phyloP scores from a whole-genome alignment of 1,284 basidiomycete genomes.

The Cryptococcus sp. region DNA sequence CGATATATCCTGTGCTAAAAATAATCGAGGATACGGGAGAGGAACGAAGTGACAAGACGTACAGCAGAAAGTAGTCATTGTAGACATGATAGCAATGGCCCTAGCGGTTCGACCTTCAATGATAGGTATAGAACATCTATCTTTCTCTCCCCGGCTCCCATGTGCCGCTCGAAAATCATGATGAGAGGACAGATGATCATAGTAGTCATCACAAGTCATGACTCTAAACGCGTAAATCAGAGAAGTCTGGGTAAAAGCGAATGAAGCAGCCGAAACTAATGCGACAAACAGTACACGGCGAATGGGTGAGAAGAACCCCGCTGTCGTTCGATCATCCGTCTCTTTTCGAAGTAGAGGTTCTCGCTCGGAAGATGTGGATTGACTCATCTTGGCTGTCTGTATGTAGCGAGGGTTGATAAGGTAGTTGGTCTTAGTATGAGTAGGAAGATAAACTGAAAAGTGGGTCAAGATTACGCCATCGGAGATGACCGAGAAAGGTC shows the following conservation, averaged over 20 bases:
- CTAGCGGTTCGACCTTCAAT: slow-evolving; percentile 34
- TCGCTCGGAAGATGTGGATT: too few species aligned
- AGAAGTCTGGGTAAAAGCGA: slow-evolving; percentile 41
- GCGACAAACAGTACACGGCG: slow-evolving; percentile 33
- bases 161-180: slow-evolving; percentile 24
- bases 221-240: slow-evolving; percentile 41
- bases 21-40: not conserved
- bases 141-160: slow-evolving; percentile 16
- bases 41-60: slow-evolving; percentile 9
- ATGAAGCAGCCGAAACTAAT: slow-evolving; percentile 33
- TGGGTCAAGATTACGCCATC: too few species aligned
- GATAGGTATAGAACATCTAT: slow-evolving; percentile 30
- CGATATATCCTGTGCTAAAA: too few species aligned
- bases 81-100: slow-evolving; percentile 35
- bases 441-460: not conserved
- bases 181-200: not conserved
- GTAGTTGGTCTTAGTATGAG: not conserved
- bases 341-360: too few species aligned
- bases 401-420: too few species aligned
- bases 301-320: slow-evolving; percentile 17
- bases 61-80: slow-evolving; percentile 26
- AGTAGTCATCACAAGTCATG: slow-evolving; percentile 43
- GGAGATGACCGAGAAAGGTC: too few species aligned
- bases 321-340: too few species aligned
- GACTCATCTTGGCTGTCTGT: too few species aligned